Evolutionary conservation across 345 rosid species (phyloP).

Genomic region (Citrus hindsii): DNA sequence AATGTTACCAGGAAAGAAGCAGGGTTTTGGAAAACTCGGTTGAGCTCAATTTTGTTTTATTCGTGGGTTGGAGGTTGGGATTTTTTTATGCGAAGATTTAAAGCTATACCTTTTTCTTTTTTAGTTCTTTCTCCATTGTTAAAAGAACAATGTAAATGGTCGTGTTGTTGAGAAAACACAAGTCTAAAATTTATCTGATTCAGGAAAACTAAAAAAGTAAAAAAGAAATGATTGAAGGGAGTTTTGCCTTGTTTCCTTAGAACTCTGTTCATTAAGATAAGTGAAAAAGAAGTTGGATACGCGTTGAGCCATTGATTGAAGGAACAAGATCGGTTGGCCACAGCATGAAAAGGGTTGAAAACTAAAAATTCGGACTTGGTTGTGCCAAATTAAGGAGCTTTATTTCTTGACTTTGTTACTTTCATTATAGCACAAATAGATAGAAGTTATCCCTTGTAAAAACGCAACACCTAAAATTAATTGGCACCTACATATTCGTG

Average conservation of each 20-base stretch:
- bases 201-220: background rate
- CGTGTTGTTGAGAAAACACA: too few species aligned
- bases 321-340: background rate
- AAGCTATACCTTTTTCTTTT: too few species aligned
- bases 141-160: too few species aligned
- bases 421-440: background rate
- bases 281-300: background rate
- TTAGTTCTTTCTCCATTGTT: background rate
- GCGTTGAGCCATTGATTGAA: background rate
- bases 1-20: background rate
- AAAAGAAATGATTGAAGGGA: background rate
- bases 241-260: background rate
- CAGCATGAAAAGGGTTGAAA: background rate
- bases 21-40: background rate
- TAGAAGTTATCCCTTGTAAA: conserved; percentile 3
- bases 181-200: background rate
- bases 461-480: conserved; percentile 11
- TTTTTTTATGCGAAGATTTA: too few species aligned
- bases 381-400: background rate
- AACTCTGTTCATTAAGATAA: background rate
- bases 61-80: too few species aligned
- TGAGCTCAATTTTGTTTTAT: background rate
- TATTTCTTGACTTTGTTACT: background rate
- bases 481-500: background rate
- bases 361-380: background rate